A percentile compares a stretch with the other conserved stretches of the same genome.
Evolutionary conservation across 2,329 filamentous ascomycete genomes (phyloP).

Genomic region (Hymenoscyphus albidus): DNA sequence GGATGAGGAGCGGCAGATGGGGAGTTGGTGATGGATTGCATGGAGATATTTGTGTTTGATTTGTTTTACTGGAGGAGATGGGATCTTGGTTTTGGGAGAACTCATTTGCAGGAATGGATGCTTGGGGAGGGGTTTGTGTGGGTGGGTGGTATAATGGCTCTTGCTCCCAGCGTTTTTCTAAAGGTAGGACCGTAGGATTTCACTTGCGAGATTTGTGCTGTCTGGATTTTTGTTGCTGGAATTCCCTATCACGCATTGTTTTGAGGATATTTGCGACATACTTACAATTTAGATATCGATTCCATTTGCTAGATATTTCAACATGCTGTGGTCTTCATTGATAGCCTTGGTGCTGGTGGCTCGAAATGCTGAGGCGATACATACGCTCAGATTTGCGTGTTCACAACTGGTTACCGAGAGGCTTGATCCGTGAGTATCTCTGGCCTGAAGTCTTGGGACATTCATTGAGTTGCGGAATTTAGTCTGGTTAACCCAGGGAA

Average conservation of each 20-base stretch:
- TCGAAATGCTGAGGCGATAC: conserved; percentile 13
- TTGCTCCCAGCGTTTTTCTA: neutral
- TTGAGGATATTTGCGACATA: neutral
- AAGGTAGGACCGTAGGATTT: neutral
- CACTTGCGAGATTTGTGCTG: too few species aligned
- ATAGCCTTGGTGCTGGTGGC: conserved; percentile 11
- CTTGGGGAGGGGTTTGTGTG: neutral
- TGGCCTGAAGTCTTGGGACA: neutral
- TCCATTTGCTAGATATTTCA: neutral
- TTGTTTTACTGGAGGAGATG: neutral
- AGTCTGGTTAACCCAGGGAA: conserved; percentile 9
- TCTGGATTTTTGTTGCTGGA: too few species aligned
- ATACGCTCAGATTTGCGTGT: conserved; percentile 20
- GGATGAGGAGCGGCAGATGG: neutral
- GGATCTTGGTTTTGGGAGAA: neutral
- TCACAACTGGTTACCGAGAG: conserved; percentile 23
- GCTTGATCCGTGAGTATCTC: conserved; percentile 16
- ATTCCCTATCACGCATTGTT: neutral
- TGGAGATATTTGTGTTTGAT: neutral
- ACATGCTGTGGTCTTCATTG: conserved; percentile 6
- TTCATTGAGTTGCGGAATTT: neutral
- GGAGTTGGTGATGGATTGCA: neutral
- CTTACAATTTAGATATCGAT: neutral
- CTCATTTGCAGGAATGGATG: neutral
- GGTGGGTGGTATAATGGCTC: neutral